Base-by-base conservation (phyloP, 2,329 filamentous ascomycete genomes). In the Scytalidium lignicola region DNA sequence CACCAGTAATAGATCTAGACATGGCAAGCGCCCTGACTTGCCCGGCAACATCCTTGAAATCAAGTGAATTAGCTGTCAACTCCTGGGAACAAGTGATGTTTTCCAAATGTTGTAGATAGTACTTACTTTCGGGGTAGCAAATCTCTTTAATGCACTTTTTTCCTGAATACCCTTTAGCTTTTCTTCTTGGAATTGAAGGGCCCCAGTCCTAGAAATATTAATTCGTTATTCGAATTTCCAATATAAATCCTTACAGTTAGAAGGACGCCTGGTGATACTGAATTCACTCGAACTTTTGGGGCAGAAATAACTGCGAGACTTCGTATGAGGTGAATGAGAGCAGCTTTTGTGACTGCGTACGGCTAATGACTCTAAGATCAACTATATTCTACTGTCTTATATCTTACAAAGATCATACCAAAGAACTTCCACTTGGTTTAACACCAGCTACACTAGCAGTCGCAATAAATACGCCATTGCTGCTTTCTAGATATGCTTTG, bases 271-370 rank as follows among this genome's bases (percentile, higher is more conserved):
- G 79, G 78, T 7, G 71, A 74, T 0, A 82, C 75, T 41, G 65
- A 70, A 52, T 82, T 83, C 7, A 80, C 76, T 20, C 78, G 62
- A 20, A 82, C 75, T 44, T 70, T 72, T 0, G 78, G 77, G 1
- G 71, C 73, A 18, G 72, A 73, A 48, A 76, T 73, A 2, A 70
- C 59, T 0, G 78, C 78, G 41, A 81, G 65, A 9, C 68, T 71
- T 53, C 75, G 79, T 20, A 70, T 68, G 5, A 82, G 67, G 57
- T 82, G 78, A 22, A 81, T 65, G 48, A 83, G 78, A 13, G 87
- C 88, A 0, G 87, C 78, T 62, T 91, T 92, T 41, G 85, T 86
- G 20, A 90, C 83, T 1, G 81, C 73, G 60, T 92, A 91, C 2
- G 87, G 8, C 32, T 37, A n/a, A 28, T 7, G 7, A 7, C 13